Evolutionary conservation across 768 basidiomycete species (phyloP), one percentile per base, ranked within the genome.

Genomic region (Boletus speciosus): DNA sequence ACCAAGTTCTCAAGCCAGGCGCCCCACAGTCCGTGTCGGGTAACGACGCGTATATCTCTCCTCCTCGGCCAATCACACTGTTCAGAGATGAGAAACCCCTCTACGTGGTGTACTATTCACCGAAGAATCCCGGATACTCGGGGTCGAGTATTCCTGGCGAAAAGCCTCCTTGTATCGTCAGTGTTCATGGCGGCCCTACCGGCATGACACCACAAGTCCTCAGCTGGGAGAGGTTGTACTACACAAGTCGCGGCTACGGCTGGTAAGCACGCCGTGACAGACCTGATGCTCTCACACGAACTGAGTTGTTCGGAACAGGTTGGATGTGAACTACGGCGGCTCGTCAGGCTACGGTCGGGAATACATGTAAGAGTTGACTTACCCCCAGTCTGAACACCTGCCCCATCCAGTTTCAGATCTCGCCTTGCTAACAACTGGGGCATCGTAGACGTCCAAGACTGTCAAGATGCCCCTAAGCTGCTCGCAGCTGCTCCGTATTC

Each of bases 271-370:
- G 6, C n/a, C 32, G 10, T 6, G 27, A 34, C 35, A 7, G 19
- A 10, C 15, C 11, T 15, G 9, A 15, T 11, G 32, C 21, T 19
- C n/a, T n/a, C 21, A 2, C 49, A 39, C 37, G 32, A 37, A 37
- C 32, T 51, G 23, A 54, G 16, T 9, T 38, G 12, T 21, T 42
- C 10, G 21, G 15, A 39, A 37, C 82, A 83, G 86, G 81, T 60
- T 88, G 35, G 86, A 87, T 50, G 87, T 93, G 40, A 86, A 92
- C 61, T 86, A 90, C 55, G 79, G 87, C 2, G 91, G 90, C 1
- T 88, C 86, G 0, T 81, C 81, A 5, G 84, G 88, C 0, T 90
- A 85, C 61, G 90, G 90, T 0, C 78, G 86, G 5, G 71, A 74
- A 41, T 92, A 89, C 64, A 81, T 79, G 76, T 76, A 52, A 51